phyloP scores from a whole-genome alignment of 2,329 filamentous ascomycete genomes.

The Diplodia mutila region DNA sequence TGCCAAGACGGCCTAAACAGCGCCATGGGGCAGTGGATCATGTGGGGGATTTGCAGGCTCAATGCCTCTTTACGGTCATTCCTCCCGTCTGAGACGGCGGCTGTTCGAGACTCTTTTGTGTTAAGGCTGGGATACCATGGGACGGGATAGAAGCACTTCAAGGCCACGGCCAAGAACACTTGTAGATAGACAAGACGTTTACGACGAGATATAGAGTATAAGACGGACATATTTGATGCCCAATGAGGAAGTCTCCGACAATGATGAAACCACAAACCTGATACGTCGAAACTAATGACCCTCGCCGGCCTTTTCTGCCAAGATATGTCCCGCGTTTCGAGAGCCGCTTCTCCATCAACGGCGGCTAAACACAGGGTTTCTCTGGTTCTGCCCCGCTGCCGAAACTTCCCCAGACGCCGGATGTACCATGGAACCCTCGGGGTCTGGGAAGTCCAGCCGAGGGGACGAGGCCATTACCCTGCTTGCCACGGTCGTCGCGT shows the following conservation, averaged over 20 bases:
- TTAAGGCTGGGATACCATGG: constrained; percentile 10
- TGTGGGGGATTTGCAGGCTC: constrained; percentile 10
- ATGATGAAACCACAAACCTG: constrained; percentile 10
- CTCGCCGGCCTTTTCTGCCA: not conserved
- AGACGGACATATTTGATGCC: not conserved
- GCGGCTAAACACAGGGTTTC: constrained; percentile 14
- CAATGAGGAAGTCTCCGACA: not conserved
- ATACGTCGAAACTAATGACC: constrained; percentile 6
- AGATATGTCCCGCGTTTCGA: constrained; percentile 12
- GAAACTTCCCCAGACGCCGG: not conserved
- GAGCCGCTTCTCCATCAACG: not conserved
- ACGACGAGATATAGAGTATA: not conserved
- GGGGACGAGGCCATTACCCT: constrained; percentile 3
- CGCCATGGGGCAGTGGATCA: not conserved
- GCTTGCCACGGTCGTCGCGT: not conserved
- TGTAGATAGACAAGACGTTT: constrained; percentile 12
- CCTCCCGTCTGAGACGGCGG: constrained; percentile 8
- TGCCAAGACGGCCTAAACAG: constrained; percentile 4
- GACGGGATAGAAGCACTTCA: constrained; percentile 6
- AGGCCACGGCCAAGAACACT: constrained; percentile 15
- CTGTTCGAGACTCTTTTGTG: not conserved
- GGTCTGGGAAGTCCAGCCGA: constrained; percentile 17
- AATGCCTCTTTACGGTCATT: not conserved
- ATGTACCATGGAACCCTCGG: not conserved
- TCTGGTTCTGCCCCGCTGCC: not conserved